Conservation (phyloP, 768 basidiomycete species). For the Dioszegia aurantiaca region DNA sequence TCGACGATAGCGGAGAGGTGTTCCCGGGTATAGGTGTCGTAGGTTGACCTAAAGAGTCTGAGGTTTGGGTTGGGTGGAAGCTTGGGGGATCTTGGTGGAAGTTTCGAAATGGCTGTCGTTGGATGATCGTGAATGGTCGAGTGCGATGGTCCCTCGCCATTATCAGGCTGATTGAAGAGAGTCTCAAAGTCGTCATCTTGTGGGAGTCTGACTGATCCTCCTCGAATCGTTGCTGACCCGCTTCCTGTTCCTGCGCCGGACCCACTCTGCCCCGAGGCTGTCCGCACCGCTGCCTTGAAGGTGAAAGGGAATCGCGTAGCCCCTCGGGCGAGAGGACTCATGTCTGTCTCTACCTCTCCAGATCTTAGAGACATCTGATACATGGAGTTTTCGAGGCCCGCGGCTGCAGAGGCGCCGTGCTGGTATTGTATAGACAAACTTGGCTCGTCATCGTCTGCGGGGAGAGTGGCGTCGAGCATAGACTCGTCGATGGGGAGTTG, state of each 20-base stretch:
- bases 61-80: slow-evolving; percentile 23
- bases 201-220: slow-evolving; percentile 1
- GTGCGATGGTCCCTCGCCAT: slow-evolving; percentile 27
- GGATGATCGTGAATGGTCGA: slow-evolving; percentile 19
- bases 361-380: slow-evolving; percentile 17
- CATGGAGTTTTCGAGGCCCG: neutral
- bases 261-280: slow-evolving; percentile 13
- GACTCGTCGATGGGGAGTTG: slow-evolving; percentile 11
- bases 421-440: neutral
- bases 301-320: slow-evolving; percentile 34
- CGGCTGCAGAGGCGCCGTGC: neutral
- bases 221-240: slow-evolving; percentile 17
- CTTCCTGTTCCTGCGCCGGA: slow-evolving; percentile 14
- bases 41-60: slow-evolving; percentile 81
- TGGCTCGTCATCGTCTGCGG: slow-evolving; percentile 7
- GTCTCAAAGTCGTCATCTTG: slow-evolving; percentile 18
- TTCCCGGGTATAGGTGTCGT: slow-evolving; percentile 93
- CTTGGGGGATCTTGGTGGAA: slow-evolving; percentile 6
- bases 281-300: slow-evolving; percentile 27
- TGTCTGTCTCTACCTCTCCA: slow-evolving; percentile 29
- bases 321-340: slow-evolving; percentile 31
- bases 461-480: slow-evolving; percentile 7
- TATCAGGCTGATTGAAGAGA: slow-evolving; percentile 15
- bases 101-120: neutral
- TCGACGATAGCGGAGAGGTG: slow-evolving; percentile 92